Evolutionary conservation across 2,329 filamentous ascomycete genomes (phyloP).

Genomic region (Epichloe amarillans): DNA sequence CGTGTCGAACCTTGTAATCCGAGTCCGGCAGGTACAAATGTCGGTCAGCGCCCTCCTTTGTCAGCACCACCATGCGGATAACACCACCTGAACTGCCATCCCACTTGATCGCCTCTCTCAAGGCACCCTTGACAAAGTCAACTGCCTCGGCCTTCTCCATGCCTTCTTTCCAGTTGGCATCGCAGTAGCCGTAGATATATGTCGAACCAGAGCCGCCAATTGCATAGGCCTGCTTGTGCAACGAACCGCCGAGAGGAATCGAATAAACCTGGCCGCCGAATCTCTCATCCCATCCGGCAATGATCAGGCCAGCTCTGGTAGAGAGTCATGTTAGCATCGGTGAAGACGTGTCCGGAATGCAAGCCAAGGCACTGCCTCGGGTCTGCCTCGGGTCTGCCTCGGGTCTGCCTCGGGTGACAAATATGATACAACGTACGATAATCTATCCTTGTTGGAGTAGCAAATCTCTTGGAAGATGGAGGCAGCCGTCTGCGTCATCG

Average conservation of each 20-base stretch:
- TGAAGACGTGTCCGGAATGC: not conserved
- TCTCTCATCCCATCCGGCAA: constrained; percentile 92
- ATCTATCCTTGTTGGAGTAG: constrained; percentile 89
- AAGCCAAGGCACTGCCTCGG: not conserved
- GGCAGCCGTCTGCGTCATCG: constrained; percentile 88
- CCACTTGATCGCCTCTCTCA: constrained; percentile 97
- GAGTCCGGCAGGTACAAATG: constrained; percentile 94
- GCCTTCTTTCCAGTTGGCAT: constrained; percentile 85
- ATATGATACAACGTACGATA: constrained; percentile 49
- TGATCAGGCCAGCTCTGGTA: constrained; percentile 81
- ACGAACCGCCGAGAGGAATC: constrained; percentile 87
- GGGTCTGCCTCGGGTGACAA: not conserved
- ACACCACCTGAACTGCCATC: constrained; percentile 97
- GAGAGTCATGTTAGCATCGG: not conserved
- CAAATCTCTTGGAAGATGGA: constrained; percentile 96
- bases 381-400: too few species aligned
- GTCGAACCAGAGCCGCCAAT: constrained; percentile 96
- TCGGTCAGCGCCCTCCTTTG: constrained; percentile 74
- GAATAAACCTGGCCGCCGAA: constrained; percentile 96
- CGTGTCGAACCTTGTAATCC: constrained; percentile 62
- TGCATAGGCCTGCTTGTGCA: constrained; percentile 93
- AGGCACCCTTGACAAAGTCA: constrained; percentile 78
- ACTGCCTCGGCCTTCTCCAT: constrained; percentile 91
- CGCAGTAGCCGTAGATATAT: constrained; percentile 98
- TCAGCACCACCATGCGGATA: constrained; percentile 94